These are phyloP conservation scores for Pichia sp. DNA, from an alignment of 1,139 yeast species.

Conservation along the genomic window DNA sequence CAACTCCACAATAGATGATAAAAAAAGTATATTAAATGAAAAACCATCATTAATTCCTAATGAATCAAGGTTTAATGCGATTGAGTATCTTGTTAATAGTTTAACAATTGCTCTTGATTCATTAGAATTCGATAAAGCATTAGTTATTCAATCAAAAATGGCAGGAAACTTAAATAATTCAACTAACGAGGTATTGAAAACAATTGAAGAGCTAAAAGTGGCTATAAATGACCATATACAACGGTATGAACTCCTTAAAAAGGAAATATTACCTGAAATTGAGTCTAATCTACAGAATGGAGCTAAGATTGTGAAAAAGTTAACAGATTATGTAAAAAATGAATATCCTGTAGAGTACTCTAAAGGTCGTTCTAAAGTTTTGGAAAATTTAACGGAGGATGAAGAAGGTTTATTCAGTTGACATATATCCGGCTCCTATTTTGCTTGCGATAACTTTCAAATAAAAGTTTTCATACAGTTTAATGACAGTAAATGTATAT, in stretches of 20 bases:
- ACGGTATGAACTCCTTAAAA: slow-evolving; percentile 35
- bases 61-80: slow-evolving; percentile 34
- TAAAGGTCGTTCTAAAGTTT: slow-evolving; percentile 56
- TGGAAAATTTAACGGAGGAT: slow-evolving; percentile 43
- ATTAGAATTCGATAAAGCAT: slow-evolving; percentile 52
- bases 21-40: not conserved
- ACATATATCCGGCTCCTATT: no score
- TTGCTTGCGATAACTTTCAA: no score
- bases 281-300: slow-evolving; percentile 44
- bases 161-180: slow-evolving; percentile 65
- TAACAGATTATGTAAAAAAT: slow-evolving; percentile 38
- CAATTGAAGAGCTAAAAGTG: slow-evolving; percentile 33
- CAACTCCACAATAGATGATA: slow-evolving; percentile 1
- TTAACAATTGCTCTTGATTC: slow-evolving; percentile 53
- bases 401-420: slow-evolving; percentile 22
- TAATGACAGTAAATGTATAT: no score
- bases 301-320: slow-evolving; percentile 35
- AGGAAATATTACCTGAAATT: slow-evolving; percentile 41
- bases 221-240: slow-evolving; percentile 32
- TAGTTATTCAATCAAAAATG: slow-evolving; percentile 66
- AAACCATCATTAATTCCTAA: slow-evolving; percentile 14
- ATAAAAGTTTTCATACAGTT: no score
- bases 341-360: slow-evolving; percentile 64
- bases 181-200: slow-evolving; percentile 44
- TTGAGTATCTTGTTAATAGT: slow-evolving; percentile 44